phyloP scores from a whole-genome alignment of 768 basidiomycete genomes.

The Lactarius quietus region DNA sequence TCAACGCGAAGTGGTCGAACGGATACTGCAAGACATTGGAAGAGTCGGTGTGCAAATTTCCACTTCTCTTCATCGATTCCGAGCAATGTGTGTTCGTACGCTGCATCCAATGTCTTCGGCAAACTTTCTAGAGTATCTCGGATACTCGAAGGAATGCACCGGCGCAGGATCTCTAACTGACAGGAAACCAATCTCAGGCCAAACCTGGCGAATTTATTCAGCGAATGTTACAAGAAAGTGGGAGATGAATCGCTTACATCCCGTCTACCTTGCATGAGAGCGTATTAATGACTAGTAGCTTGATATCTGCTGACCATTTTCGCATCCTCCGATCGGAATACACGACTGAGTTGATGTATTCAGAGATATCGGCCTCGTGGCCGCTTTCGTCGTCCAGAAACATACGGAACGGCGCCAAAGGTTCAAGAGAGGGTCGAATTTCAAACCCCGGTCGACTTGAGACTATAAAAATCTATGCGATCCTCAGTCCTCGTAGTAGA shows the following conservation, averaged over 20 bases:
- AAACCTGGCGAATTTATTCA: not conserved
- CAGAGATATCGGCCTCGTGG: not conserved
- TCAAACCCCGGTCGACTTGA: slow-evolving; percentile 4
- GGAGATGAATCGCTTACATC: not conserved
- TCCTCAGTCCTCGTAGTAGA: no score
- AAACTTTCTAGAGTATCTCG: not conserved
- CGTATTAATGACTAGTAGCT: not conserved
- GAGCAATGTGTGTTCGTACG: not conserved
- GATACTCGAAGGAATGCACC: not conserved
- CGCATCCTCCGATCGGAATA: slow-evolving; percentile 2
- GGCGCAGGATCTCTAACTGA: slow-evolving; percentile 7
- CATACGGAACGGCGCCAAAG: not conserved
- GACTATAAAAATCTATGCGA: no score
- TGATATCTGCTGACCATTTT: not conserved
- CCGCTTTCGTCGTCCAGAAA: slow-evolving; percentile 1
- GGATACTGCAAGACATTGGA: not conserved
- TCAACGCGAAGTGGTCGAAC: slow-evolving; percentile 7
- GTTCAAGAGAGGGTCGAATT: not conserved
- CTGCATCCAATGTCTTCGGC: slow-evolving; percentile 1
- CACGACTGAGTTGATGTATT: not conserved
- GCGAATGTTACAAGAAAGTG: not conserved
- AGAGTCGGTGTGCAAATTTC: not conserved
- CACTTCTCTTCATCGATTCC: not conserved
- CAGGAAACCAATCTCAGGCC: slow-evolving; percentile 9
- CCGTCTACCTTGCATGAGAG: not conserved